phyloP scores from a whole-genome alignment of 148 eudicot genomes.

The Chenopodium suecicum region DNA sequence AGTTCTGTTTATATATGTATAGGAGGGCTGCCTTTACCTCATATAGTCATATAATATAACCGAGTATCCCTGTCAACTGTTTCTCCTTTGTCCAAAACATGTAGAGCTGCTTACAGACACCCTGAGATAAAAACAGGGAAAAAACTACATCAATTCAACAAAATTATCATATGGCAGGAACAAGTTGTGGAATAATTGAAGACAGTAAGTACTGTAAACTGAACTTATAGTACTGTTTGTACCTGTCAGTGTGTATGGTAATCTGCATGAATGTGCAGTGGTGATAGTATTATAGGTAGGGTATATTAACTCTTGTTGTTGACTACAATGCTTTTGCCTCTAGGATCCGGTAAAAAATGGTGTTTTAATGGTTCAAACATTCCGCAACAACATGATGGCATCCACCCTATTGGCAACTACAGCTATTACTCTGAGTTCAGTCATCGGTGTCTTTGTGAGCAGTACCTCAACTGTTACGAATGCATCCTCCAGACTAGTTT shows the following conservation, averaged over 20 bases:
- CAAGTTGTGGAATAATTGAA: no score
- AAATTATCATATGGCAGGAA: no score
- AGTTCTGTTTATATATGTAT: no score
- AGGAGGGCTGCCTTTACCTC: no score
- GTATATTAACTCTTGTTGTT: not conserved
- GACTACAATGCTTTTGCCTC: slow-evolving; percentile 5
- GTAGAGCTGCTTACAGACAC: no score
- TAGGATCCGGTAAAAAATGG: slow-evolving; percentile 70
- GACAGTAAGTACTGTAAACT: not conserved
- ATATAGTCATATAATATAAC: no score
- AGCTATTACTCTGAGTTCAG: slow-evolving; percentile 77
- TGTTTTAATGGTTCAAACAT: slow-evolving; percentile 46
- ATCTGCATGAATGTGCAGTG: not conserved
- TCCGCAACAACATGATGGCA: slow-evolving; percentile 62
- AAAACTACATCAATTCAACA: no score
- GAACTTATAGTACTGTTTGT: not conserved
- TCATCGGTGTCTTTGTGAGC: slow-evolving; percentile 69
- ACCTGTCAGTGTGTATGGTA: not conserved
- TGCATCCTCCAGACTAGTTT: slow-evolving; percentile 38
- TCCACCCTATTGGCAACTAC: slow-evolving; percentile 78
- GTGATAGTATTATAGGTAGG: not conserved
- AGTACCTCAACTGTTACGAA: slow-evolving; percentile 39
- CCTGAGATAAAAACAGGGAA: no score
- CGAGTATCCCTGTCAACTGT: no score
- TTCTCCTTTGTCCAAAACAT: no score